Conservation (phyloP, 805 yeast species). For the Kazachstania taianensis region DNA sequence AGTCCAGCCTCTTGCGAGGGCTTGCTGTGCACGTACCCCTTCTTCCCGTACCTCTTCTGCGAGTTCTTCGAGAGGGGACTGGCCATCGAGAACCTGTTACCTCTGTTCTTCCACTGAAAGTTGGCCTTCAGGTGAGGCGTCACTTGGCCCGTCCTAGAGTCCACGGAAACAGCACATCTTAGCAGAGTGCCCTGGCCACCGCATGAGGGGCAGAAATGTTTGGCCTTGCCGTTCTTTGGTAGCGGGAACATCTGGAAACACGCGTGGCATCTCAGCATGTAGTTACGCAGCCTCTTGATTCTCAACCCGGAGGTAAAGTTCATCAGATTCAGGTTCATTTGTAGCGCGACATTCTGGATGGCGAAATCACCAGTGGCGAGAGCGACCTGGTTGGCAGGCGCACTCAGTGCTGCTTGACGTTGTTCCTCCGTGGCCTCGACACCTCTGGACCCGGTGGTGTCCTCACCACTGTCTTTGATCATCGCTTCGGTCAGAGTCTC, state of each 20-base stretch:
- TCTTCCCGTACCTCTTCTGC: conserved; percentile 64
- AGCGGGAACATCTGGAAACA: conserved; percentile 79
- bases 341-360: conserved; percentile 88
- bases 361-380: conserved; percentile 95
- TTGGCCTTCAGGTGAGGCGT: conserved; percentile 83
- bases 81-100: conserved; percentile 70
- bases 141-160: conserved; percentile 66
- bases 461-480: conserved; percentile 58
- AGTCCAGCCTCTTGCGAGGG: conserved; percentile 34
- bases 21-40: conserved; percentile 66
- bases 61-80: conserved; percentile 79
- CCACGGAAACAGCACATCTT: conserved; percentile 83
- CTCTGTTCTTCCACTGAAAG: conserved; percentile 89
- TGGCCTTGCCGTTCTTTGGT: conserved; percentile 63
- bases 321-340: conserved; percentile 79
- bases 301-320: conserved; percentile 75
- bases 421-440: conserved; percentile 27
- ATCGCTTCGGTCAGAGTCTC: conserved; percentile 68
- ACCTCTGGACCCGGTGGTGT: conserved; percentile 31
- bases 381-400: conserved; percentile 56
- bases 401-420: conserved; percentile 14
- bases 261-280: conserved; percentile 95
- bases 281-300: conserved; percentile 76
- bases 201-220: conserved; percentile 89
- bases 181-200: conserved; percentile 80